These are phyloP conservation scores for Coemansia sp. DNA, from an alignment of 192 early-diverging fungal genomes.

Conservation along the genomic window DNA sequence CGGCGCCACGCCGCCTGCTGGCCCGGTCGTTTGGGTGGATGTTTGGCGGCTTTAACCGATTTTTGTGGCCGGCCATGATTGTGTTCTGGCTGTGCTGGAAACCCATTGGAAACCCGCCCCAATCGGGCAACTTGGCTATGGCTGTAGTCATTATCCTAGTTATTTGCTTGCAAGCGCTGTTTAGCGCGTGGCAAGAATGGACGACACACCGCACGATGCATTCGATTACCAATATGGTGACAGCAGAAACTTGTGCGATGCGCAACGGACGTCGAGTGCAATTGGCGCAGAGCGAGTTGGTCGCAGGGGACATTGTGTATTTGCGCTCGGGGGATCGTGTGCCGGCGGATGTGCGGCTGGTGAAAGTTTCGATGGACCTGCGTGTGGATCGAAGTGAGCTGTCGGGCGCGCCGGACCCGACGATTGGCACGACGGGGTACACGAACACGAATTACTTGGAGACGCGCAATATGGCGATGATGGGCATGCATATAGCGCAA, in stretches of 20 bases:
- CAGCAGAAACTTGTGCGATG: constrained; percentile 62
- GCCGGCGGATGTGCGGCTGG: constrained; percentile 74
- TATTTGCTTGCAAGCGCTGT: constrained; percentile 65
- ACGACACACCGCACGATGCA: constrained; percentile 65
- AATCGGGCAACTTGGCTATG: constrained; percentile 59
- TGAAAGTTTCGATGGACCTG: constrained; percentile 63
- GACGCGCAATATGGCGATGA: constrained; percentile 80
- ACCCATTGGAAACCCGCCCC: constrained; percentile 60
- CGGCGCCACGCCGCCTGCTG: constrained; percentile 4
- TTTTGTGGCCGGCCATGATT: constrained; percentile 68
- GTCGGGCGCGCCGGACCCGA: constrained; percentile 73
- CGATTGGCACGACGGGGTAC: constrained; percentile 58
- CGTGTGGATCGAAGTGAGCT: constrained; percentile 76
- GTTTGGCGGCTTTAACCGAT: constrained; percentile 70
- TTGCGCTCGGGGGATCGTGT: constrained; percentile 68
- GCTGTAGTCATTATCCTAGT: constrained; percentile 64
- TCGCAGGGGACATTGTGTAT: constrained; percentile 73
- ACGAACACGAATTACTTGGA: constrained; percentile 78
- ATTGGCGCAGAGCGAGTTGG: constrained; percentile 61
- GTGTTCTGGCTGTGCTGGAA: constrained; percentile 67
- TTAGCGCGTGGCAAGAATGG: constrained; percentile 72
- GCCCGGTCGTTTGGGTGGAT: constrained; percentile 40
- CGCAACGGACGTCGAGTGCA: constrained; percentile 60
- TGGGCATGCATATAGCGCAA: constrained; percentile 67
- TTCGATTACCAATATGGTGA: constrained; percentile 71